Evolutionary conservation across 2,329 filamentous ascomycete species (phyloP), one percentile per base, ranked within the genome.

Genomic region (Rutstroemia sp.): DNA sequence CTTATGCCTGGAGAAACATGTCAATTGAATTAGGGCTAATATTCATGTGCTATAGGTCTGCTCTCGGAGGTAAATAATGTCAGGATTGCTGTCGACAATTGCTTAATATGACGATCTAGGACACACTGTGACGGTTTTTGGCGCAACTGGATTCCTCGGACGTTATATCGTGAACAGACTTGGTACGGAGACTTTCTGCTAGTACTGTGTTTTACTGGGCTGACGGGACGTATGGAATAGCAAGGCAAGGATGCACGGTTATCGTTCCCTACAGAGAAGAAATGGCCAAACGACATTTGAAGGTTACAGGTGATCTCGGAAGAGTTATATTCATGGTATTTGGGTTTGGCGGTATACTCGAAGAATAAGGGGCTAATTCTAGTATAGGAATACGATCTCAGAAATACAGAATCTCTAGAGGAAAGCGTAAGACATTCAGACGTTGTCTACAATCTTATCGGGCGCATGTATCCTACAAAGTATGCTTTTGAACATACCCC

Each of bases 161-260:
- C 86, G 94, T 71, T 99, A 99, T 73, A 95, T 99, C 70, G 94
- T 99, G 70, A 96, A 96, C 76, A 83, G 90, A 72, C 81, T 99
- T 70, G 91, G 91, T 86, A 78, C 60, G 75, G 44, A 6, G 19
- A 23, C 30, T 12, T 39, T 27, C 44, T 6, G 19, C 0, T 34
- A 49, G 36, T 14, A 12, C 2, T 36, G 19, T 27, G 23, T 34
- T 3, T 14, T 16, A 47, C 27, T 36, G 50, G 56, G 61, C 64
- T 69, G 54, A 69, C 62, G 47, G 47, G 36, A 9, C 19, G 39
- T 45, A 52, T 56, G 49, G 49, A 66, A 68, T 68, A 95, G 92
- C 94, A 66, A 86, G 89, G 62, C 84, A 91, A 76, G 94, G 94
- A 85, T 95, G 90, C 74, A 96, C 88, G 40, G 94, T 99, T 42